phyloP scores from a whole-genome alignment of 768 basidiomycete genomes.

The Fomitopsis serialis region DNA sequence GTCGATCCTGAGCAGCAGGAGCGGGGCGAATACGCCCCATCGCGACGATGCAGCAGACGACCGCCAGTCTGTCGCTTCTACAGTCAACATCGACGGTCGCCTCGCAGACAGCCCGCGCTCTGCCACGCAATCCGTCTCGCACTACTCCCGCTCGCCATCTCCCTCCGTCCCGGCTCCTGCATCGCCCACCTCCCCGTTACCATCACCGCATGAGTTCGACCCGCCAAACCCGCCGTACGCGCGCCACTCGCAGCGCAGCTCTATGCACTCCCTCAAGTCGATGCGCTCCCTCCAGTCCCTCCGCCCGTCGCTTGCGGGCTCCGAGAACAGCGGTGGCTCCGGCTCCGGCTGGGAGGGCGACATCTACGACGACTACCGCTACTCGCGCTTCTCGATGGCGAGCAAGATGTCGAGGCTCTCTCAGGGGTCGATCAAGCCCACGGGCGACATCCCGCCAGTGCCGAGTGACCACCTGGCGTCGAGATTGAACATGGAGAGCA shows the following conservation, averaged over 20 bases:
- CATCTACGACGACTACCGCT: slow-evolving; percentile 79
- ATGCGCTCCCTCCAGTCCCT: slow-evolving; percentile 7
- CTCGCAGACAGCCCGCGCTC: not conserved
- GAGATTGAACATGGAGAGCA: slow-evolving; percentile 13
- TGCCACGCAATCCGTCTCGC: slow-evolving; percentile 5
- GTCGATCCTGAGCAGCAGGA: slow-evolving; percentile 7
- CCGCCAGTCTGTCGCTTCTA: slow-evolving; percentile 6
- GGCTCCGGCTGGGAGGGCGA: slow-evolving; percentile 64
- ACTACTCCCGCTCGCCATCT: slow-evolving; percentile 8
- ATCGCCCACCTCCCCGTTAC: not conserved
- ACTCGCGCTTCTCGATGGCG: slow-evolving; percentile 55
- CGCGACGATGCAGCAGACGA: not conserved
- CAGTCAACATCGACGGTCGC: not conserved
- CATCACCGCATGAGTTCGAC: slow-evolving; percentile 3
- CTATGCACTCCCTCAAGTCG: not conserved
- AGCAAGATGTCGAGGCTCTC: slow-evolving; percentile 34
- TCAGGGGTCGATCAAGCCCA: slow-evolving; percentile 28
- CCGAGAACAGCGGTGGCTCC: slow-evolving; percentile 25
- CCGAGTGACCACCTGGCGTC: slow-evolving; percentile 20
- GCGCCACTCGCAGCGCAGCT: slow-evolving; percentile 1
- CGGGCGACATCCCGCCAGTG: slow-evolving; percentile 23
- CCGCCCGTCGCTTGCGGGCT: slow-evolving; percentile 12
- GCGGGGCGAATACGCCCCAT: slow-evolving; percentile 8
- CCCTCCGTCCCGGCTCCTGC: slow-evolving; percentile 1
- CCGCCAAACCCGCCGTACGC: slow-evolving; percentile 9